These are phyloP conservation scores for Gillenia trifoliata DNA, from an alignment of 306 rosid genomes.

Conservation along the genomic window DNA sequence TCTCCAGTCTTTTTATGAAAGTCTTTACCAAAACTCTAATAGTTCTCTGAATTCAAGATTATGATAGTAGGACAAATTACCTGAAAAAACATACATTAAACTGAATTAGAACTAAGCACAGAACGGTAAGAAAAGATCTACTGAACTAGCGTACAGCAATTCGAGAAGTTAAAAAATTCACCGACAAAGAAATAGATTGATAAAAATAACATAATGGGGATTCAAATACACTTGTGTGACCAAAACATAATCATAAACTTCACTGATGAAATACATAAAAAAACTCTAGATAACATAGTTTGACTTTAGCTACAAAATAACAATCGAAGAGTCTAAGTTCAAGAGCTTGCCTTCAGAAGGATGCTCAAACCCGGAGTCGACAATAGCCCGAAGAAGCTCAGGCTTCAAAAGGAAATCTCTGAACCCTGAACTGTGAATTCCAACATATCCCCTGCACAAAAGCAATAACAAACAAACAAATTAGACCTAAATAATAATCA, in stretches of 20 bases:
- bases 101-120: neutral
- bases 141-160: neutral
- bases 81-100: conserved; percentile 44
- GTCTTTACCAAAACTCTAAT: conserved; percentile 56
- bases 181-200: neutral
- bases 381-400: conserved; percentile 97
- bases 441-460: conserved; percentile 78
- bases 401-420: conserved; percentile 99
- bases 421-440: conserved; percentile 98
- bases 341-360: conserved; percentile 87
- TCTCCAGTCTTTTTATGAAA: conserved; percentile 54
- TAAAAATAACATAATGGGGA: neutral
- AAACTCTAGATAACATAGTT: neutral
- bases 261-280: neutral
- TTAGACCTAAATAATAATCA: neutral
- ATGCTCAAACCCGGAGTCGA: conserved; percentile 98
- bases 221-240: neutral
- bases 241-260: neutral
- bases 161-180: neutral
- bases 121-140: neutral
- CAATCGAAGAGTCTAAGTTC: neutral
- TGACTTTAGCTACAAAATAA: neutral
- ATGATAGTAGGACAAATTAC: conserved; percentile 59
- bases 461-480: neutral
- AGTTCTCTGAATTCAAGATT: conserved; percentile 68